A percentile compares a stretch with the other conserved stretches of the same genome.
These are phyloP conservation scores for Osmozyma mogii DNA, from an alignment of 805 yeast genomes.

Conservation along the genomic window DNA sequence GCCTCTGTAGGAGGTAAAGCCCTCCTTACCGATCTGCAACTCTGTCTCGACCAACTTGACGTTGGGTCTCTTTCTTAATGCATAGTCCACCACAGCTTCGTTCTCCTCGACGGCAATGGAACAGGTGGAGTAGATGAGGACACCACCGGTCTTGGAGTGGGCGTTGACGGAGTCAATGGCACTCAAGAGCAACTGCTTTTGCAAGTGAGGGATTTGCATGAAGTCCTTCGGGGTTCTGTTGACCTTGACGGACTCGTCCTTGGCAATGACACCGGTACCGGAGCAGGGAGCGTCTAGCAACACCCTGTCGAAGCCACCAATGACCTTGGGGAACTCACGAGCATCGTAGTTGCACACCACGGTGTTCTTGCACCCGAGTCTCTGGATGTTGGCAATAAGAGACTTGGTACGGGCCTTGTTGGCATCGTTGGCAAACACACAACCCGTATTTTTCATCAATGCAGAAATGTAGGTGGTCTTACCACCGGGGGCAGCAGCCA, in stretches of 20 bases:
- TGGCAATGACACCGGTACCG: slow-evolving; percentile 98
- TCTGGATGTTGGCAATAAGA: slow-evolving; percentile 92
- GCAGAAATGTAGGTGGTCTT: slow-evolving; percentile 94
- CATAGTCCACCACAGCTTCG: slow-evolving; percentile 98
- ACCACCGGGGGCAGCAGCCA: slow-evolving; percentile 99
- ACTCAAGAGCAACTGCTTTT: slow-evolving; percentile 83
- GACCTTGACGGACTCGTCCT: slow-evolving; percentile 90
- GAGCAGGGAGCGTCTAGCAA: slow-evolving; percentile 98
- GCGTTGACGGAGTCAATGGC: slow-evolving; percentile 98
- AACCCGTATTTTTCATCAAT: slow-evolving; percentile 95
- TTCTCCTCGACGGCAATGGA: slow-evolving; percentile 97
- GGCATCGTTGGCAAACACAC: slow-evolving; percentile 94
- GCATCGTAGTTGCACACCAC: slow-evolving; percentile 98
- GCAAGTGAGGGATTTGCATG: slow-evolving; percentile 92
- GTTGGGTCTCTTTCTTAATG: slow-evolving; percentile 91
- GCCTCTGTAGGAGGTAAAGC: slow-evolving; percentile 89
- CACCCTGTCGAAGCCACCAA: slow-evolving; percentile 96
- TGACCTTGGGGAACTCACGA: slow-evolving; percentile 94
- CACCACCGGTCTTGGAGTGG: slow-evolving; percentile 83
- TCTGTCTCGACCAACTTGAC: slow-evolving; percentile 92
- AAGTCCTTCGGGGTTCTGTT: slow-evolving; percentile 94
- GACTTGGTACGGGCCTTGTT: slow-evolving; percentile 96
- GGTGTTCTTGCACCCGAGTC: slow-evolving; percentile 94
- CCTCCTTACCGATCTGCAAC: slow-evolving; percentile 89
- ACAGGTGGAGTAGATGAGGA: slow-evolving; percentile 95